These are phyloP conservation scores for Halenospora varia DNA, from an alignment of 495 filamentous ascomycete species.

Conservation along the genomic window DNA sequence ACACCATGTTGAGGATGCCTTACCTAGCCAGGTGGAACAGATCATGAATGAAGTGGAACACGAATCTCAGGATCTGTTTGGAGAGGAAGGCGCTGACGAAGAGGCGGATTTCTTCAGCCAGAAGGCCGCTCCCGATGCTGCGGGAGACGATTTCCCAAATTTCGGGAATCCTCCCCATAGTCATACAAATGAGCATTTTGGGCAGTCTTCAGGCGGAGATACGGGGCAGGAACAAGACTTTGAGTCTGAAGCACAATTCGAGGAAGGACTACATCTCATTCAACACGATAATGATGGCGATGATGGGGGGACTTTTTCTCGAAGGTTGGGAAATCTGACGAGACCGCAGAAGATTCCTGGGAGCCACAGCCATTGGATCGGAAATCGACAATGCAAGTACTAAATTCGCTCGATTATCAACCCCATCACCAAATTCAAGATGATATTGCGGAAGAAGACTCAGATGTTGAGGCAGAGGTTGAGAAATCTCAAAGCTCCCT, in stretches of 20 bases:
- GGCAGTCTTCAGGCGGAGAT: constrained; percentile 17
- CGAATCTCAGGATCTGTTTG: constrained; percentile 27
- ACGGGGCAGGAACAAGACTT: constrained; percentile 19
- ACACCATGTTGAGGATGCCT: too few relatives aligned
- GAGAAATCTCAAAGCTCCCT: constrained; percentile 29
- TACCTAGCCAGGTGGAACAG: constrained; percentile 40
- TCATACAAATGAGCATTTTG: constrained; percentile 7
- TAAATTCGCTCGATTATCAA: constrained; percentile 32
- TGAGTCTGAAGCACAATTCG: constrained; percentile 46
- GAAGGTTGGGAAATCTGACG: constrained; percentile 27
- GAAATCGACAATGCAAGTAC: constrained; percentile 56
- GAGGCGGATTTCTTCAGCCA: constrained; percentile 26
- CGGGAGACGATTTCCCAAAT: background rate
- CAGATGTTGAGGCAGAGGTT: constrained; percentile 26
- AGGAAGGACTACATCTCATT: constrained; percentile 58
- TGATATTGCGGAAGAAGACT: constrained; percentile 17
- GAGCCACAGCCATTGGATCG: constrained; percentile 38
- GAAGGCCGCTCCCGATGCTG: constrained; percentile 14
- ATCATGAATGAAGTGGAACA: constrained; percentile 31
- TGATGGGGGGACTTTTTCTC: constrained; percentile 50
- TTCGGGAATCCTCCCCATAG: too few relatives aligned
- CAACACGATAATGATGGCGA: constrained; percentile 28
- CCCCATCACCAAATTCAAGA: constrained; percentile 8
- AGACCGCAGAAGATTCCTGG: constrained; percentile 7
- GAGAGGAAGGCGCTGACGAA: constrained; percentile 19